Evolutionary conservation across 768 basidiomycete genomes (phyloP).

Genomic region (Macrocybe gigantea): DNA sequence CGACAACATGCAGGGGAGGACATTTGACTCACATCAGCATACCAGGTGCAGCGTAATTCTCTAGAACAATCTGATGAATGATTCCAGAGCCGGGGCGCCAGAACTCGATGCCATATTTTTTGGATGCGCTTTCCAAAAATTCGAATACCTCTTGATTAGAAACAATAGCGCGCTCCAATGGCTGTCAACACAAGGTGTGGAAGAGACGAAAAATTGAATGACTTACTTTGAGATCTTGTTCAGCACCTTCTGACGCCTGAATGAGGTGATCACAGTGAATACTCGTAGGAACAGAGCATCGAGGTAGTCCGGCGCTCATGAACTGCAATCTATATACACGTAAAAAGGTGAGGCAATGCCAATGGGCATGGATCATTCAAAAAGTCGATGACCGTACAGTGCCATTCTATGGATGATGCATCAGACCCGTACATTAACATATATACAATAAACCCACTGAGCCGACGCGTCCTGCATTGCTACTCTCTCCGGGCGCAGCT

Average conservation of each 20-base stretch:
- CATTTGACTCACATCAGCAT: slow-evolving; percentile 68
- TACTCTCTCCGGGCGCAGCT: slow-evolving; percentile 86
- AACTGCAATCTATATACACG: slow-evolving; percentile 71
- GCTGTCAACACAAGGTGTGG: not conserved
- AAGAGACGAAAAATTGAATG: not conserved
- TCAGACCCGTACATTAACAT: slow-evolving; percentile 7
- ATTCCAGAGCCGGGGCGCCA: slow-evolving; percentile 96
- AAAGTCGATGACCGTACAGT: slow-evolving; percentile 40
- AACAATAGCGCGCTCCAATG: slow-evolving; percentile 65
- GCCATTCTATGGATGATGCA: slow-evolving; percentile 58
- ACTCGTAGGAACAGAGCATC: slow-evolving; percentile 81
- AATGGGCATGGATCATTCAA: not conserved
- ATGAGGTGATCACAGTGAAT: slow-evolving; percentile 99
- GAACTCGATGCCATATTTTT: slow-evolving; percentile 94
- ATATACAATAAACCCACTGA: slow-evolving; percentile 50
- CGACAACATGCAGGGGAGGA: slow-evolving; percentile 3
- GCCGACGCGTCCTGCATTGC: slow-evolving; percentile 96
- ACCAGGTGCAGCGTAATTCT: slow-evolving; percentile 95
- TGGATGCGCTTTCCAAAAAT: slow-evolving; percentile 88
- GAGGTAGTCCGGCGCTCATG: slow-evolving; percentile 89
- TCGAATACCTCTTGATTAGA: slow-evolving; percentile 97
- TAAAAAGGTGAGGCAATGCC: not conserved
- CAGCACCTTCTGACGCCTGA: slow-evolving; percentile 86
- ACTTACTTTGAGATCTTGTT: slow-evolving; percentile 73
- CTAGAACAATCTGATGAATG: slow-evolving; percentile 97